These are phyloP conservation scores for Thielaviopsis punctulata DNA, from an alignment of 2,329 filamentous ascomycete genomes.

Conservation along the genomic window DNA sequence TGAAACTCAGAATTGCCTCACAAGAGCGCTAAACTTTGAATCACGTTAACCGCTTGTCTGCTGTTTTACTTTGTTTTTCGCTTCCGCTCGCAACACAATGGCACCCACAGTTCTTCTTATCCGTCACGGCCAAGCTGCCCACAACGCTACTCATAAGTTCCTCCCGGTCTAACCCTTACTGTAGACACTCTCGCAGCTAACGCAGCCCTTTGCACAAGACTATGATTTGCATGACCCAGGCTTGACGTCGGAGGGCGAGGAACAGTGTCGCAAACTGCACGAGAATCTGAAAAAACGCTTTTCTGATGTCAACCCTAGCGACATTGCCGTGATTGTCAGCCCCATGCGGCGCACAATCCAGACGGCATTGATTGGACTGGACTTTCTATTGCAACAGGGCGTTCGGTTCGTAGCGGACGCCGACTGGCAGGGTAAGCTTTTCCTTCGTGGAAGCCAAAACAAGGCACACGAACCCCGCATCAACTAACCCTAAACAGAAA, in stretches of 20 bases:
- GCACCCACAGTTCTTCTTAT: slow-evolving; percentile 56
- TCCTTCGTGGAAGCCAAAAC: neutral
- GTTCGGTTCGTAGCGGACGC: slow-evolving; percentile 39
- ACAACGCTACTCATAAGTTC: slow-evolving; percentile 35
- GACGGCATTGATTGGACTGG: slow-evolving; percentile 39
- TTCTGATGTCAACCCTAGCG: slow-evolving; percentile 16
- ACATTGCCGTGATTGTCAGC: slow-evolving; percentile 40
- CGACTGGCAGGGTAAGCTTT: slow-evolving; percentile 42
- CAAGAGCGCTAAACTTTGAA: no score
- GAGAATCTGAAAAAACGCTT: slow-evolving; percentile 26
- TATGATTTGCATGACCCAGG: slow-evolving; percentile 32
- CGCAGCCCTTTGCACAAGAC: slow-evolving; percentile 22
- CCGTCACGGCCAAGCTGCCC: slow-evolving; percentile 65
- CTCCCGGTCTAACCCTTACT: slow-evolving; percentile 14
- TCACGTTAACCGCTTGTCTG: no score
- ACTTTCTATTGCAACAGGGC: slow-evolving; percentile 38
- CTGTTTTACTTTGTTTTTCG: no score
- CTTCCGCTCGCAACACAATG: no score
- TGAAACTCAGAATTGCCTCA: no score
- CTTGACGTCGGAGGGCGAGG: slow-evolving; percentile 30
- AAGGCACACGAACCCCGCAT: neutral
- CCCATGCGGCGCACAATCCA: slow-evolving; percentile 50
- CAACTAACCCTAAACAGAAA: slow-evolving; percentile 23
- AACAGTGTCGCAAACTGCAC: slow-evolving; percentile 30
- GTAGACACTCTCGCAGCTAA: neutral